Evolutionary conservation across 768 basidiomycete species (phyloP).

Genomic region (Tulasnella sp.): DNA sequence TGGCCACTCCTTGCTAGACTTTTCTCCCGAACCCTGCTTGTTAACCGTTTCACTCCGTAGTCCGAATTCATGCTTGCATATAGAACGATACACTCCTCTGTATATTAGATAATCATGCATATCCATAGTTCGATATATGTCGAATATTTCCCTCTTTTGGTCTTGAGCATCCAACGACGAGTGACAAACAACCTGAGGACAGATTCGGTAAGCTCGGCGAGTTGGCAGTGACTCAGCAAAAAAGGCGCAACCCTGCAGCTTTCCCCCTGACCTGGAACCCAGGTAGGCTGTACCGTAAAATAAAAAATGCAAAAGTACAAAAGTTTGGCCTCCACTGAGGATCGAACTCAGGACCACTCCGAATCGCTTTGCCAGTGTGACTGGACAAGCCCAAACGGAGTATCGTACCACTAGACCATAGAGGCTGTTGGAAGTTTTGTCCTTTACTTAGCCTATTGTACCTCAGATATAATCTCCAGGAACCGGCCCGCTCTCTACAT

Average conservation of each 20-base stretch:
- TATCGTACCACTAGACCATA: constrained; percentile 30
- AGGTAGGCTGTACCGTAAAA: not conserved
- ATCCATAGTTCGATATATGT: not conserved
- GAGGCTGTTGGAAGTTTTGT: constrained; percentile 2
- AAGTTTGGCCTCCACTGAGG: constrained; percentile 25
- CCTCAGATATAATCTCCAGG: no score
- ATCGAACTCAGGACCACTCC: constrained; percentile 29
- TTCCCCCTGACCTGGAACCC: not conserved
- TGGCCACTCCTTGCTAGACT: not conserved
- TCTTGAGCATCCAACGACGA: no score
- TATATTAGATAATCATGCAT: not conserved
- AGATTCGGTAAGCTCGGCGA: not conserved
- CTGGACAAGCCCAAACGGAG: constrained; percentile 24
- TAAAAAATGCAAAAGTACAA: not conserved
- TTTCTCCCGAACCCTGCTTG: not conserved
- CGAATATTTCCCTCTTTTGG: not conserved
- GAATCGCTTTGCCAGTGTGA: constrained; percentile 13
- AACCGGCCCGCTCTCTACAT: no score
- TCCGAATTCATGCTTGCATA: not conserved
- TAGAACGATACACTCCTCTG: not conserved
- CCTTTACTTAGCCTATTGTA: not conserved
- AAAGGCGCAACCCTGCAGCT: not conserved
- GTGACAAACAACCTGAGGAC: no score
- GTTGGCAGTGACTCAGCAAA: not conserved
- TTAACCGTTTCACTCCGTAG: not conserved